Evolutionary conservation across 768 basidiomycete genomes (phyloP).

Genomic region (Suillus decipiens): DNA sequence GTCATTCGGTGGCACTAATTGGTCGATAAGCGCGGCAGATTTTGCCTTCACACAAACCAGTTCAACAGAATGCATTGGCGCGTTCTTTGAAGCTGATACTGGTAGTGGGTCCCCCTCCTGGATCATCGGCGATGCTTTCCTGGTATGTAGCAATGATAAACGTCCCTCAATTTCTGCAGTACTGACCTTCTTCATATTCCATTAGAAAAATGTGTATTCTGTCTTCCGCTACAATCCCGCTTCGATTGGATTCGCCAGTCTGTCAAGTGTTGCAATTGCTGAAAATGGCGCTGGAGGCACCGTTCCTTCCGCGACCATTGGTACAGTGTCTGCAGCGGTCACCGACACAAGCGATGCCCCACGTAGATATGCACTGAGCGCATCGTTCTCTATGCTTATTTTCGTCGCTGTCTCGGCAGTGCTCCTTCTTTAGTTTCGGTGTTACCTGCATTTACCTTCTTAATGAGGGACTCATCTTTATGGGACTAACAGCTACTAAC

Average conservation of each 20-base stretch:
- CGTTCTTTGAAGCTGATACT: conserved; percentile 48
- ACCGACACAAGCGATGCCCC: conserved; percentile 25
- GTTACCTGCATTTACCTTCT: background rate
- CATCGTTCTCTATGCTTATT: background rate
- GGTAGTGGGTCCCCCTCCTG: conserved; percentile 40
- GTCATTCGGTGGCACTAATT: conserved; percentile 47
- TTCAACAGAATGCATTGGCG: conserved; percentile 48
- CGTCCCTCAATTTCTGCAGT: background rate
- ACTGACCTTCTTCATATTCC: background rate
- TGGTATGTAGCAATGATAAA: conserved; percentile 26
- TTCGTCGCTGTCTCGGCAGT: background rate
- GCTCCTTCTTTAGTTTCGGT: conserved; percentile 1
- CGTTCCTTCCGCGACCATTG: conserved; percentile 60
- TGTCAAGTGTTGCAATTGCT: conserved; percentile 34
- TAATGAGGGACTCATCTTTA: background rate
- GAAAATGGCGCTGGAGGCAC: conserved; percentile 32
- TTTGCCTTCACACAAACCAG: conserved; percentile 44
- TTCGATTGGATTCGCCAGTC: conserved; percentile 51
- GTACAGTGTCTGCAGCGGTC: conserved; percentile 48
- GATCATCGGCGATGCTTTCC: conserved; percentile 57
- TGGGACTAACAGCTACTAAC: conserved; percentile 1
- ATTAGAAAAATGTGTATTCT: conserved; percentile 57
- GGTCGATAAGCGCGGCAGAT: conserved; percentile 50
- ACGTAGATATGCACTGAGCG: conserved; percentile 2
- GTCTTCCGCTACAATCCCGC: conserved; percentile 53